Evolutionary conservation across 768 basidiomycete genomes (phyloP), one percentile per base, ranked within the genome.

Genomic region (Boletus insuetus): DNA sequence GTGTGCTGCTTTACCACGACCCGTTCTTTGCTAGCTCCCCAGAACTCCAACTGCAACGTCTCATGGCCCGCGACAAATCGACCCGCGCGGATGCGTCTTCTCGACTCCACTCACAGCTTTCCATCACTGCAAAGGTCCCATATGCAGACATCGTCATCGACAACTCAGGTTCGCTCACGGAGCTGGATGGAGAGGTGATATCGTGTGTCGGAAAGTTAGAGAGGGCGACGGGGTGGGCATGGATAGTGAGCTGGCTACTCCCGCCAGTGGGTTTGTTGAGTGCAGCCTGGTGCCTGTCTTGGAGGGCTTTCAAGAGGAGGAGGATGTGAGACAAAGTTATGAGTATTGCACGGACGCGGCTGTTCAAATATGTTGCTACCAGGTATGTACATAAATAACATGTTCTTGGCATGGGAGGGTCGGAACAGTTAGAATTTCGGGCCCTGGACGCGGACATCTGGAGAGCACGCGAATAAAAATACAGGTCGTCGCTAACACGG

Each of bases 111-210:
- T 82, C 95, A 0, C 96, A 99, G 70, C 72, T 94, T 46, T 81
- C 93, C 0, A 88, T 97, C 42, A 65, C 81, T 1, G 76, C 84
- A 37, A 99, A 98, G 68, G 75, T 94, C 5, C 63, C 74, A n/a
- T 94, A 91, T 58, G 95, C 94, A 4, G 92, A 95, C 66, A 67
- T 83, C 49, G 85, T 97, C 46, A 68, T 98, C 34, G 95, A 98
- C 73, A 98, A 98, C 69, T 91, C 91, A 7, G 92, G 93, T 2
- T 77, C 86, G 0, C 73, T 75, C 9, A 69, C 79, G 34, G 92
- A 94, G 54, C 76, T 98, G 11, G 77, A 86, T 35, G 78, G 79
- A 24, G 65, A 72, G 31, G 63, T 69, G 42, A 60, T 56, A 71
- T 53, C 56, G 56, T 69, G 89, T 68, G 57, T 85, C 10, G 64